These are phyloP conservation scores for Tarenaya hassleriana DNA, from an alignment of 345 rosid genomes.

Conservation along the genomic window DNA sequence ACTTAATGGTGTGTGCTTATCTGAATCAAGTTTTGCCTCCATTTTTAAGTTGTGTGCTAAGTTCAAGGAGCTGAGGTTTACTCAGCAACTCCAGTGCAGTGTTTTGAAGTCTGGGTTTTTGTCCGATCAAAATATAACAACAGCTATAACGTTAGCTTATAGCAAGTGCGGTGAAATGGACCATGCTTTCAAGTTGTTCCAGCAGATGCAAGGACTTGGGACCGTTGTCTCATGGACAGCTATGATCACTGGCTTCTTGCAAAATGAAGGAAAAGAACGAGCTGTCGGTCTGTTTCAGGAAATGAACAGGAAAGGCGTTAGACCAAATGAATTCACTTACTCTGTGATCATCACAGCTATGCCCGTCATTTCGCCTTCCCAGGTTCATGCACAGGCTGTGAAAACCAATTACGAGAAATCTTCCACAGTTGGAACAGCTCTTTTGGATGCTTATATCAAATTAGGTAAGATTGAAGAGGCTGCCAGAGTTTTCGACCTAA, in stretches of 20 bases:
- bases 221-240: constrained; percentile 80
- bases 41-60: constrained; percentile 63
- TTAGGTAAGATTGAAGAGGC: constrained; percentile 51
- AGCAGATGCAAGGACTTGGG: constrained; percentile 31
- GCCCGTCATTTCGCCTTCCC: constrained; percentile 46
- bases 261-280: constrained; percentile 45
- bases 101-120: constrained; percentile 51
- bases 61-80: constrained; percentile 39
- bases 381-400: constrained; percentile 62
- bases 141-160: constrained; percentile 61
- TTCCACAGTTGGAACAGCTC: constrained; percentile 72
- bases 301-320: constrained; percentile 59
- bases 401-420: constrained; percentile 53
- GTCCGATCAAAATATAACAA: constrained; percentile 47
- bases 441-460: constrained; percentile 73
- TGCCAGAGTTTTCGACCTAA: constrained; percentile 43
- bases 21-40: constrained; percentile 46
- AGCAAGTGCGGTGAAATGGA: constrained; percentile 50
- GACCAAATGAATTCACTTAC: constrained; percentile 72
- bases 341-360: constrained; percentile 66
- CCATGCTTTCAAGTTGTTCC: constrained; percentile 48
- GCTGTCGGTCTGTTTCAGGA: constrained; percentile 47
- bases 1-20: constrained; percentile 40
- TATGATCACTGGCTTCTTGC: constrained; percentile 66
- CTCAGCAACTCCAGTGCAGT: constrained; percentile 65